Evolutionary conservation across 2,329 filamentous ascomycete genomes (phyloP), one percentile per base, ranked within the genome.

Genomic region (Aspergillus sp.): DNA sequence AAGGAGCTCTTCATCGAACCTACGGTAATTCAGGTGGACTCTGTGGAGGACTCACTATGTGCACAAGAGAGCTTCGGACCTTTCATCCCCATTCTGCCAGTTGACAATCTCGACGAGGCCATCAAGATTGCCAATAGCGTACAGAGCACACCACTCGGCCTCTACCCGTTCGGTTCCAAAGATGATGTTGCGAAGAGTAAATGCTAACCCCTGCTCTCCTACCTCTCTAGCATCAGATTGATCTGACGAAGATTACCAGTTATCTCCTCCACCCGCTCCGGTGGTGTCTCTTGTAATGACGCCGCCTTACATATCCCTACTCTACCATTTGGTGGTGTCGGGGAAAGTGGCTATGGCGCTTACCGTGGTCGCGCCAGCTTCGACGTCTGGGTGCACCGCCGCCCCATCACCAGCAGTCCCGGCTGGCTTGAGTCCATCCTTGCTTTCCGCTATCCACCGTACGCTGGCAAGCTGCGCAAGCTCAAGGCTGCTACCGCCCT

Each of bases 51-150:
- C 73, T 81, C 87, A 6, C 83, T 97, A 72, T 82, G 97, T 65
- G 75, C 77, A 20, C 84, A 95, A 58, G 94, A 99, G 76, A 90
- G 87, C 41, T 99, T 99, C 68, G 94, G 93, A 5, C 94, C 94
- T 16, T 80, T 96, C 54, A 91, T 96, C 61, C 87, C 89, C 57
- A 85, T 97, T 57, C 76, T 96, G 49, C 82, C 91, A 0, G 87
- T 91, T 50, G 82, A 90, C 58, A 81, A 84, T 62, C 78, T 97
- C 14, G 89, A 96, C 59, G 84, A 95, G 64, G 93, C 92, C 47
- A 91, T 97, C 69, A 80, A 80, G 34, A 83, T 92, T 58, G 90
- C 90, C 56, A 93, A 95, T 70, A 76, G 82, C 50, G 83, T 97
- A 44, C 87, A 96, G 71, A 81, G 85, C 47, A 97, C 92, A 0